Evolutionary conservation across 805 yeast species (phyloP), one percentile per base, ranked within the genome.

Genomic region (Metschnikowia shivogae): DNA sequence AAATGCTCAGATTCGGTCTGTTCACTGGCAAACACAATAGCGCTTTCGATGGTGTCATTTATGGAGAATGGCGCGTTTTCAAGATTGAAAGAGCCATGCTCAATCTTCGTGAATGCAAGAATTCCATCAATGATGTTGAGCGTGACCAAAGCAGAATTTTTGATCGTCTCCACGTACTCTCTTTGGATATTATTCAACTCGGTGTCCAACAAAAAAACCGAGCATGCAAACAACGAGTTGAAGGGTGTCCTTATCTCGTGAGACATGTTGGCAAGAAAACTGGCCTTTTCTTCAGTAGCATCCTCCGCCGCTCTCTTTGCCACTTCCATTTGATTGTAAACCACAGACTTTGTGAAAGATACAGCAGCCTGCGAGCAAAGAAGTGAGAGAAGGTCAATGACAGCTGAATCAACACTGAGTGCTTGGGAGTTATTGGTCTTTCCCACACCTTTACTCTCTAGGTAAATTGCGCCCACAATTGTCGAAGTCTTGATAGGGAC

Each of bases 231-330:
- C 28, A 74, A 62, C 2, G 78, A 74, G 53, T 78, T 77, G 59
- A 77, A 77, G 1, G 82, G 82, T 1, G 82, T 77, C 40, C 82
- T 61, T 39, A 77, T 76, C 50, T 77, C 82, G 52, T 77, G 82
- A 1, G 81, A 76, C 82, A 77, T 77, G 49, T 77, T 77, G 19
- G 72, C 72, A 46, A 77, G 55, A 54, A 77, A 77, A 42, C 77
- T 74, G 4, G 81, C 77, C 59, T 76, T 77, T 54, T 74, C 79
- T 5, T 76, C 75, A 1, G 79, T 75, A 4, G 80, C 80, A 42
- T 73, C 78, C 48, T 75, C 80, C 1, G 80, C 80, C 2, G 67
- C 62, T 36, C 58, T 51, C 40, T 66, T 66, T 7, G 72, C 70
- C 9, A 70, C 45, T 51, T 73, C 74, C 72, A 78, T 73, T 50